Evolutionary conservation across 371 early-diverging fungal species (phyloP).

Genomic region (Cokeromyces recurvatus): DNA sequence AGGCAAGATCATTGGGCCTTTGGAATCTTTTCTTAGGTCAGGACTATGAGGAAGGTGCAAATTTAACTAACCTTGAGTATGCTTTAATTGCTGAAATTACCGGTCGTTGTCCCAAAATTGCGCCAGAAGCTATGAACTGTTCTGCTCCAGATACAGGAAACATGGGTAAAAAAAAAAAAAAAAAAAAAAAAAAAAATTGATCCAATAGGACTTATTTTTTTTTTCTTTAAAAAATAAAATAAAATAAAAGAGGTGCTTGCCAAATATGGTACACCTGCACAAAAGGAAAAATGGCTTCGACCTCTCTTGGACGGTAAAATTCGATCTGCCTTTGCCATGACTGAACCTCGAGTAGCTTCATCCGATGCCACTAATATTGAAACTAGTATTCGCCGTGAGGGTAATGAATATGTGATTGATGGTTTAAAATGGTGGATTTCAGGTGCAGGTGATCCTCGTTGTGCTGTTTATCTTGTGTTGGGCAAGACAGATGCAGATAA

Average conservation of each 20-base stretch:
- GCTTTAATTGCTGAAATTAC: constrained; percentile 85
- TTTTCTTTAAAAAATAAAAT: too few relatives aligned
- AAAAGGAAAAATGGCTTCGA: constrained; percentile 81
- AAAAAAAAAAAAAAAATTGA: too few relatives aligned
- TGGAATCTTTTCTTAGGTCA: constrained; percentile 93
- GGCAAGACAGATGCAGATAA: constrained; percentile 79
- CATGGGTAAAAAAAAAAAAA: constrained; percentile 78
- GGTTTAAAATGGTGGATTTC: constrained; percentile 98
- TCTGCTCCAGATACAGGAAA: constrained; percentile 98
- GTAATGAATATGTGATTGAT: constrained; percentile 78
- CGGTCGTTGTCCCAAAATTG: constrained; percentile 73
- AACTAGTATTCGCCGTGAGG: constrained; percentile 66
- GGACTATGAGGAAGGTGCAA: constrained; percentile 76
- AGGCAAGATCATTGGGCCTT: constrained; percentile 84
- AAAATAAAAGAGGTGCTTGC: constrained; percentile 95
- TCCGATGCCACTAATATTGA: constrained; percentile 97
- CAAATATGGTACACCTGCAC: constrained; percentile 85
- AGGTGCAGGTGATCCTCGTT: constrained; percentile 91
- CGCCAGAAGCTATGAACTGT: constrained; percentile 90
- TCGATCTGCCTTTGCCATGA: constrained; percentile 97
- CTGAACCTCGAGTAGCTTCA: constrained; percentile 89
- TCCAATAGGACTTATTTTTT: too few relatives aligned
- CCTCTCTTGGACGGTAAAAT: constrained; percentile 89
- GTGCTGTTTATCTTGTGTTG: constrained; percentile 80
- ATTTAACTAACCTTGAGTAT: constrained; percentile 93